Evolutionary conservation across 2,329 filamentous ascomycete species (phyloP).

Genomic region (Penicillium concentricum): DNA sequence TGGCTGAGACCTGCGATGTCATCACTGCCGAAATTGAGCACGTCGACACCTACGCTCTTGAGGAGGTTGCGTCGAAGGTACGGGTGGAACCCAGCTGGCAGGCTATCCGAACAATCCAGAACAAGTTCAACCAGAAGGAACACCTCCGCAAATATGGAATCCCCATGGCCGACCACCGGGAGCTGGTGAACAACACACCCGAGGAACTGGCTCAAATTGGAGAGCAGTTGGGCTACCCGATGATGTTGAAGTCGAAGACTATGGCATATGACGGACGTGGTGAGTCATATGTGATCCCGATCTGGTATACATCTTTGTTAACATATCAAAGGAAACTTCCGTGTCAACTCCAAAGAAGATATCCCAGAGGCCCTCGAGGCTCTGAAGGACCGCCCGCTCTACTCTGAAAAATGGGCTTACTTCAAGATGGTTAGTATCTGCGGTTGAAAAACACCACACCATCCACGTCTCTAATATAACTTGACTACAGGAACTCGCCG

Average conservation of each 20-base stretch:
- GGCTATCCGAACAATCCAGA: conserved; percentile 84
- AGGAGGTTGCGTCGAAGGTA: conserved; percentile 71
- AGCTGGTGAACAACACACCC: conserved; percentile 60
- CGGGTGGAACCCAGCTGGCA: conserved; percentile 78
- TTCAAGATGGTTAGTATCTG: conserved; percentile 62
- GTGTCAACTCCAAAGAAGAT: conserved; percentile 59
- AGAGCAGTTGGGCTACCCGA: conserved; percentile 70
- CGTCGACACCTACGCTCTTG: conserved; percentile 83
- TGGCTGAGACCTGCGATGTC: conserved; percentile 75
- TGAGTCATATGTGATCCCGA: conserved; percentile 39
- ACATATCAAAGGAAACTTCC: conserved; percentile 58
- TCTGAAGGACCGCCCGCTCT: conserved; percentile 69
- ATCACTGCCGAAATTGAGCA: conserved; percentile 95
- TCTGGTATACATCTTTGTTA: conserved; percentile 1
- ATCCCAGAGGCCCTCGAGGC: conserved; percentile 66
- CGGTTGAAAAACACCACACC: not conserved
- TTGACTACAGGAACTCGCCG: conserved; percentile 66
- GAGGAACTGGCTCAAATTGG: conserved; percentile 64
- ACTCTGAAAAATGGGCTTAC: conserved; percentile 85
- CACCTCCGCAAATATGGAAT: conserved; percentile 69
- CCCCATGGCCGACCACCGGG: conserved; percentile 68
- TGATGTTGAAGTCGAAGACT: conserved; percentile 89
- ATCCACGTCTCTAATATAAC: not conserved
- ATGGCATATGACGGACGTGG: conserved; percentile 90
- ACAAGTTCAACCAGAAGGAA: conserved; percentile 89